phyloP scores from a whole-genome alignment of 345 rosid species.

The Moricandia moricandioides region DNA sequence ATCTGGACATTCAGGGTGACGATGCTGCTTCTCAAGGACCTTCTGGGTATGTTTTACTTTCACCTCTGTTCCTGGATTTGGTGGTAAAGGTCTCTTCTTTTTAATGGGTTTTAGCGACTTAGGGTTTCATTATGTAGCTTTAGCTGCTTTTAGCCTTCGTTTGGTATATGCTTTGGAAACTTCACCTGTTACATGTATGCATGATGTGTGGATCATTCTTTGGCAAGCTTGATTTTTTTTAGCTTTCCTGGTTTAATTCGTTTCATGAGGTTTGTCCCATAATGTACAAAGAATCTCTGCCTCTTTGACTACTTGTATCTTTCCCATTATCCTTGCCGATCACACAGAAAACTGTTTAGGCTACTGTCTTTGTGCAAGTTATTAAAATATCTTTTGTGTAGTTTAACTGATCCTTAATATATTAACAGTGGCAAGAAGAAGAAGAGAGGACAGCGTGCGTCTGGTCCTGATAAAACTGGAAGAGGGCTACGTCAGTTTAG shows the following conservation, averaged over 20 bases:
- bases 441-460: slow-evolving; percentile 86
- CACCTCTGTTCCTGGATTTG: background rate
- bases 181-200: background rate
- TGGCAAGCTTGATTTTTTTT: background rate
- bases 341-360: background rate
- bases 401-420: slow-evolving; percentile 19
- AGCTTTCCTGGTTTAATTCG: background rate
- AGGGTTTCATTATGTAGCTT: slow-evolving; percentile 17
- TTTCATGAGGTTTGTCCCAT: background rate
- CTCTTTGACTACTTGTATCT: background rate
- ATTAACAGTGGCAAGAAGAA: slow-evolving; percentile 70
- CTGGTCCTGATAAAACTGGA: slow-evolving; percentile 89
- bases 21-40: slow-evolving; percentile 86
- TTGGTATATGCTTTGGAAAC: background rate
- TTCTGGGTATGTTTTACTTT: slow-evolving; percentile 48
- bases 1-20: slow-evolving; percentile 87
- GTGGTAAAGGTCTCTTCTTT: background rate
- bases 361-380: background rate
- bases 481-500: slow-evolving; percentile 99
- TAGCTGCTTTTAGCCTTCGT: slow-evolving; percentile 15
- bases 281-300: background rate
- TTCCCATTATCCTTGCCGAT: background rate
- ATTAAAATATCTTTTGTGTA: background rate
- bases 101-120: background rate
- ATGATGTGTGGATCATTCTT: slow-evolving; percentile 5